Evolutionary conservation across 176 grass and related monocot genomes (phyloP), one percentile per base, ranked within the genome.

Genomic region (Typha latifolia): DNA sequence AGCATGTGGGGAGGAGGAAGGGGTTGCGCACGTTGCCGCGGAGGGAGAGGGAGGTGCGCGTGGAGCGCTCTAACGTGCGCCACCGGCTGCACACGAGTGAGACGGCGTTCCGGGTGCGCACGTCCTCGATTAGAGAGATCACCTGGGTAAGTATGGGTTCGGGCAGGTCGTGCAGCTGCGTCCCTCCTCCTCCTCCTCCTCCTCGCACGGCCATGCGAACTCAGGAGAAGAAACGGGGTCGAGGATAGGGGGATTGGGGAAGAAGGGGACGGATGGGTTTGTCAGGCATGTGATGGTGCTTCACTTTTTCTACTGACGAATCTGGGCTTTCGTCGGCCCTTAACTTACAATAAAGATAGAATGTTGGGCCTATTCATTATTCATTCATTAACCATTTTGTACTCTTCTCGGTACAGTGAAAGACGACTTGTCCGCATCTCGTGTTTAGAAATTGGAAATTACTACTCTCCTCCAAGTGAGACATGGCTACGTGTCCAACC

Each of bases 131-230:
- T 56, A 72, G 79, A 62, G 71, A 68, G 31, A 93, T 68, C 73
- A 99, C 83, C 27, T 83, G 81, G 4, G 80, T 68, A 16, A 93
- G 81, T 47, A 99, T 80, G 14, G 84, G 56, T 71, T 93, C 94
- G 63, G 86, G 94, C 62, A 99, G 79, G 84, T 99, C 94, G 26
- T 93, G 73, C 43, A 99, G 5, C 18, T 87, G 37, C 26, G 69
- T 72, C 19, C 32, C 32, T 5, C 53, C 53, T 16, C 53, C 3
- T 20, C 31, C 62, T n/a, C 51, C 4, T 7, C 18, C 51, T n/a
- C 2, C 53, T 21, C 53, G 8, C 53, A 21, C n/a, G 18, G 6
- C 18, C 53, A 59, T 59, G 3, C 8, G 51, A 56, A 56, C 18
- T 56, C 1, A 15, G 12, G 18, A 19, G 14, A 16, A 19, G 14